Conservation (phyloP, 1,139 yeast species). For the Blastobotrys ciferrii region DNA sequence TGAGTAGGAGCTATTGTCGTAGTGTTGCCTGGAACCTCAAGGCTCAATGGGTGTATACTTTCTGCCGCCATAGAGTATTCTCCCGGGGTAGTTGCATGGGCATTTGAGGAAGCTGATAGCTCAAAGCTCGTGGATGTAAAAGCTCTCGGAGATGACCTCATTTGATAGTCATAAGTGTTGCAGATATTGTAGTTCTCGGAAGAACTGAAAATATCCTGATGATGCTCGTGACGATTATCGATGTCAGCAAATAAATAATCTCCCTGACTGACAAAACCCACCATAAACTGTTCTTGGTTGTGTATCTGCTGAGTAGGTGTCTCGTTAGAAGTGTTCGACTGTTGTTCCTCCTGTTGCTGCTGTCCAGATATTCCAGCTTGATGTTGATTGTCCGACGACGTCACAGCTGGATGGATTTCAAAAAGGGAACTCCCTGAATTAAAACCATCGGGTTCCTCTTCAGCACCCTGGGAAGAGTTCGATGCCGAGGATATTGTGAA, state of each 20-base stretch:
- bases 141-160: neutral
- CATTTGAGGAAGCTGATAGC: neutral
- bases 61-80: no score
- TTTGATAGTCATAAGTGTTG: neutral
- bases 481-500: slow-evolving; percentile 7
- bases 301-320: neutral
- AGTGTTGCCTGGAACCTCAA: no score
- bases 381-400: no score
- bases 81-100: neutral
- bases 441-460: slow-evolving; percentile 3
- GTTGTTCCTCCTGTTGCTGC: no score
- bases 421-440: neutral
- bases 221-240: neutral
- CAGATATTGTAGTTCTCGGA: neutral
- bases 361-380: no score
- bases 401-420: no score
- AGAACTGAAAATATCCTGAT: neutral
- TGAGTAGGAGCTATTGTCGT: no score
- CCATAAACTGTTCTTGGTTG: neutral
- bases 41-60: no score
- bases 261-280: neutral
- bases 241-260: neutral
- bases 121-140: neutral
- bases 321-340: neutral
- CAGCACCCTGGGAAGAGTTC: slow-evolving; percentile 7